phyloP scores from a whole-genome alignment of 345 rosid genomes.

The Turnera subulata region DNA sequence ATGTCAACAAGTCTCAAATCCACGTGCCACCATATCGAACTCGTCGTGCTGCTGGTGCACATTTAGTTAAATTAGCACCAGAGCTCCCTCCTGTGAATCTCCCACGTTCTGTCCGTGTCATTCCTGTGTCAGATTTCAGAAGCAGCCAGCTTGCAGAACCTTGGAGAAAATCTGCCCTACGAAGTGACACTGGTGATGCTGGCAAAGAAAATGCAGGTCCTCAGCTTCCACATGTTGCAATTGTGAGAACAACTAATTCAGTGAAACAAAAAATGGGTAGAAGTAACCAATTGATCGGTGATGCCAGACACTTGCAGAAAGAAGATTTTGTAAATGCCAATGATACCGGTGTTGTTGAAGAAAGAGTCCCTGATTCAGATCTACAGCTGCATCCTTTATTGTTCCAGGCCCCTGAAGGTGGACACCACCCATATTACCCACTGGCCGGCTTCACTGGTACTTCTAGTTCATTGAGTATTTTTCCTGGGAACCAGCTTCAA shows the following conservation, averaged over 20 bases:
- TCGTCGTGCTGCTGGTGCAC: conserved; percentile 40
- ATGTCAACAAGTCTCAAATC: conserved; percentile 36
- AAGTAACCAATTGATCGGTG: conserved; percentile 28
- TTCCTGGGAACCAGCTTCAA: conserved; percentile 73
- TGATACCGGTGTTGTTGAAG: conserved; percentile 42
- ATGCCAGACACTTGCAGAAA: conserved; percentile 23
- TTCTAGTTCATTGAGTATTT: conserved; percentile 64
- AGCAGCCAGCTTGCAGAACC: conserved; percentile 38
- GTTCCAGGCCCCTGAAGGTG: conserved; percentile 66
- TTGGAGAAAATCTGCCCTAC: conserved; percentile 26
- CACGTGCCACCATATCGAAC: conserved; percentile 39
- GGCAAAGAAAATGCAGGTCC: conserved; percentile 36
- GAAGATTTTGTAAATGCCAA: conserved; percentile 40
- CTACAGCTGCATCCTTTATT: conserved; percentile 91
- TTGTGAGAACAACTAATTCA: conserved; percentile 13
- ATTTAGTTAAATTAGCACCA: conserved; percentile 86
- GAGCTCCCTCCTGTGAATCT: conserved; percentile 92
- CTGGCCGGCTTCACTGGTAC: conserved; percentile 30
- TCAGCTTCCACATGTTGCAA: conserved; percentile 28
- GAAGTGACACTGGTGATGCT: conserved; percentile 25
- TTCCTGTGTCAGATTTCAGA: conserved; percentile 61
- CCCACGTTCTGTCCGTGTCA: conserved; percentile 80
- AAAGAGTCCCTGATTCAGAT: conserved; percentile 42
- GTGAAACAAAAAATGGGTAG: conserved; percentile 24
- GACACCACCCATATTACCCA: conserved; percentile 49